Conservation (phyloP, 495 filamentous ascomycete species). For the Recurvomyces mirabilis region DNA sequence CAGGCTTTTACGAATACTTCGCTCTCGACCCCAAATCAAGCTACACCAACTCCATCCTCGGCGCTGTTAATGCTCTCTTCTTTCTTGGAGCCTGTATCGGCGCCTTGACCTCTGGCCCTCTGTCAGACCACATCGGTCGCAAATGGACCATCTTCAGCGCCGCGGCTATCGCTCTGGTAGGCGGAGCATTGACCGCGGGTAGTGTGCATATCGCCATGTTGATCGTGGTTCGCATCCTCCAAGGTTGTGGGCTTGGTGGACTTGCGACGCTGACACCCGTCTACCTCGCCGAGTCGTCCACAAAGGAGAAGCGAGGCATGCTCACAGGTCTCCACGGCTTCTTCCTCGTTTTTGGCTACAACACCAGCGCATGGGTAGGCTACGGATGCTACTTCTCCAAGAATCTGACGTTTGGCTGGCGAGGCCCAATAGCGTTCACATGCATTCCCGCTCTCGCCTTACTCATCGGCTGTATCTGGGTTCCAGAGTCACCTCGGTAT, state of each 20-base stretch:
- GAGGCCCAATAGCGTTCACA: slow-evolving; percentile 56
- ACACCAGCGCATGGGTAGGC: slow-evolving; percentile 40
- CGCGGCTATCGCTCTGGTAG: slow-evolving; percentile 16
- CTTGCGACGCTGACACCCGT: slow-evolving; percentile 6
- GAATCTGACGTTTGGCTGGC: slow-evolving; percentile 60
- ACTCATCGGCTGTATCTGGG: slow-evolving; percentile 42
- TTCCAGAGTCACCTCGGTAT: slow-evolving; percentile 37
- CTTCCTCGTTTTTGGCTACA: slow-evolving; percentile 55
- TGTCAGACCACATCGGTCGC: slow-evolving; percentile 22
- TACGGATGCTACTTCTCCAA: slow-evolving; percentile 58
- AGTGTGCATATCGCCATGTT: slow-evolving; percentile 24
- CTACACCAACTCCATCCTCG: slow-evolving; percentile 25
- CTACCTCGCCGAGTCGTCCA: slow-evolving; percentile 10
- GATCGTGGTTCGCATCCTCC: slow-evolving; percentile 13
- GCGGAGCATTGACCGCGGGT: slow-evolving; percentile 23
- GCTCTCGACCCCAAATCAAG: slow-evolving; percentile 16
- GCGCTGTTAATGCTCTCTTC: slow-evolving; percentile 25
- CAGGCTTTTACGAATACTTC: slow-evolving; percentile 24
- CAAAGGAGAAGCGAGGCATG: slow-evolving; percentile 5
- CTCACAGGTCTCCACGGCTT: slow-evolving; percentile 18
- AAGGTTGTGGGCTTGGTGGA: slow-evolving; percentile 7
- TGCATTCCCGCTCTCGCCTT: slow-evolving; percentile 55
- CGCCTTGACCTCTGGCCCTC: slow-evolving; percentile 15
- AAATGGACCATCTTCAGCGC: slow-evolving; percentile 11
- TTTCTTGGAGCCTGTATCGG: slow-evolving; percentile 23